Conservation (phyloP, 2,329 filamentous ascomycete genomes). For the Chrysoporthe cubensis region DNA sequence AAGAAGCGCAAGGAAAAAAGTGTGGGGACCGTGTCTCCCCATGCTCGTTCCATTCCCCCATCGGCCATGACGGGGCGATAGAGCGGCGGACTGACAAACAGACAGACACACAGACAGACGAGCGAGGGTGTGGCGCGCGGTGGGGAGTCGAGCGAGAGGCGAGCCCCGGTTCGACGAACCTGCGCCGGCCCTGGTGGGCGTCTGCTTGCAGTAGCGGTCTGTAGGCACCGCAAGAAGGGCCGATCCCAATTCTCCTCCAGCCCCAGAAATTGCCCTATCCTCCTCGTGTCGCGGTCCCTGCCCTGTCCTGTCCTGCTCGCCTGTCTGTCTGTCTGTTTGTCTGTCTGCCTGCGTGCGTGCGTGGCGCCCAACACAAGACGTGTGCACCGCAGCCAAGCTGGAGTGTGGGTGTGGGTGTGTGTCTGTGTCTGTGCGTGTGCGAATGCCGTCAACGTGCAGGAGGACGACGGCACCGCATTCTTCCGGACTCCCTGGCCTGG, state of each 20-base stretch:
- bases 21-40: neutral
- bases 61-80: no score
- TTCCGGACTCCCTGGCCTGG: no score
- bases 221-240: neutral
- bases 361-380: no score
- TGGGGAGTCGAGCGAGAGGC: neutral
- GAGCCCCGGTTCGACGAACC: neutral
- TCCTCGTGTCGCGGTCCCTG: neutral
- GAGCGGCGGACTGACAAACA: no score
- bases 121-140: neutral
- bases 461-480: no score
- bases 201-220: conserved; percentile 3
- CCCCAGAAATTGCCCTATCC: neutral
- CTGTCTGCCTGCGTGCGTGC: no score
- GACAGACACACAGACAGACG: no score
- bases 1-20: neutral
- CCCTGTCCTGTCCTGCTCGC: neutral
- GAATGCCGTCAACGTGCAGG: no score
- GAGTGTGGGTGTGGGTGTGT: neutral
- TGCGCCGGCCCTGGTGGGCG: neutral
- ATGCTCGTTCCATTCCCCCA: neutral
- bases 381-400: neutral
- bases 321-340: neutral
- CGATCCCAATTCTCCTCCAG: neutral
- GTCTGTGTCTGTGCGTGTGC: neutral